Conservation (phyloP, 352 stramenopile genomes). For the Phytophthora colocasiae region DNA sequence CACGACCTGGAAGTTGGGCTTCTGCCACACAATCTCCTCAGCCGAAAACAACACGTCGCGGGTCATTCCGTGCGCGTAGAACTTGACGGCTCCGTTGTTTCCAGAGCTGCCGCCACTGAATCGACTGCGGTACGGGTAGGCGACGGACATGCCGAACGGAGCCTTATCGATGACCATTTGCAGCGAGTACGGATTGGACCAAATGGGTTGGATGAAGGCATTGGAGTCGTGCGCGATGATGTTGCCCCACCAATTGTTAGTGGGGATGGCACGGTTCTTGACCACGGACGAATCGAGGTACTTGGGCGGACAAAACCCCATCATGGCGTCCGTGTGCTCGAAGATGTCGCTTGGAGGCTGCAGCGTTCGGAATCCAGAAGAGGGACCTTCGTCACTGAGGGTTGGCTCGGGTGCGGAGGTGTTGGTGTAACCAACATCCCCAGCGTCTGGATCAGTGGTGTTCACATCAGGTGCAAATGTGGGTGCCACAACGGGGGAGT, state of each 20-base stretch:
- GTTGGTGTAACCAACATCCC: neutral
- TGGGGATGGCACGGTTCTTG: constrained; percentile 63
- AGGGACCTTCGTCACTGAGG: constrained; percentile 14
- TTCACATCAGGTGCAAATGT: constrained; percentile 15
- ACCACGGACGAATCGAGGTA: constrained; percentile 53
- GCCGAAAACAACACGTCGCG: constrained; percentile 65
- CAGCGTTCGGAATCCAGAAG: constrained; percentile 29
- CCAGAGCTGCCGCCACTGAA: constrained; percentile 59
- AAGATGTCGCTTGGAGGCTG: constrained; percentile 47
- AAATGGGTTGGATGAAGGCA: constrained; percentile 51
- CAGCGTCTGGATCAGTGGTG: constrained; percentile 5
- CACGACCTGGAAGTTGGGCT: constrained; percentile 57
- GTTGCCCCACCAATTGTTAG: constrained; percentile 81
- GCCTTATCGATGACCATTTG: constrained; percentile 47
- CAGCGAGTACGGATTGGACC: constrained; percentile 67
- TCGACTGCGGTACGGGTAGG: constrained; percentile 62
- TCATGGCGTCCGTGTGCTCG: constrained; percentile 63
- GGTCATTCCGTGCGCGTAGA: constrained; percentile 61
- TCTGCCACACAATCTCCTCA: constrained; percentile 47
- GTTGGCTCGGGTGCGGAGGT: constrained; percentile 13
- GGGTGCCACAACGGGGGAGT: constrained; percentile 21
- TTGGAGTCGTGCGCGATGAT: constrained; percentile 59
- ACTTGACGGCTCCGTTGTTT: constrained; percentile 58
- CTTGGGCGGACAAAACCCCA: constrained; percentile 56
- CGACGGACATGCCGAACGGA: constrained; percentile 59